Evolutionary conservation across 768 basidiomycete genomes (phyloP), one percentile per base, ranked within the genome.

Genomic region (Kwoniella europaea): DNA sequence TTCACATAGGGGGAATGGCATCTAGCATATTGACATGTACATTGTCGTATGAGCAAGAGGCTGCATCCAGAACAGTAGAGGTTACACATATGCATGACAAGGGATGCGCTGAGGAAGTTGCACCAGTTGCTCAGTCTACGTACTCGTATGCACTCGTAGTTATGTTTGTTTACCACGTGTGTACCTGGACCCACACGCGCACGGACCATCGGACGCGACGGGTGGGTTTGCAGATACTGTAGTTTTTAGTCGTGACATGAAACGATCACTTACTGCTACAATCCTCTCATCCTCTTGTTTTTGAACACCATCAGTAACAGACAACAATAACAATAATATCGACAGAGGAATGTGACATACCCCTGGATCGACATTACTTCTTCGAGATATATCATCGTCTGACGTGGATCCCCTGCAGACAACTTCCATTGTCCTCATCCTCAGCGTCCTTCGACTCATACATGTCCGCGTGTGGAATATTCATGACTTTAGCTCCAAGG

Each of bases 241-340:
- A 46, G 44, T 50, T 50, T 50, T 50, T 50, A 50, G 46, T 50
- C 18, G 46, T 10, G 16, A 18, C 18, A 50, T 50, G 46, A 50
- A 50, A 50, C 46, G 46, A 50, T 13, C 46, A 18, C 4, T 27
- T 27, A 2, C 27, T 27, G 27, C 4, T 3, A 27, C 27, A 27
- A 27, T 27, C 27, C 27, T 27, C 46, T 50, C 18, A 50, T 50
- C 10, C 12, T 10, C 18, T 50, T 13, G 29, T 10, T 13, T 1
- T 59, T 59, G 13, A 35, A 20, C 59, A 18, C 20, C 59, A 60
- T 6, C 59, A 50, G 7, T 9, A 35, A 35, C 35, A 35, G 7
- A 60, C n/a, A 60, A 60, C 59, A 60, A 60, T 4, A 60, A 60
- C 27, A 42, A 64, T 15, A n/a, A 54, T 50, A 63, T 10, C 22